Base-by-base conservation (phyloP, 2,329 filamentous ascomycete species). In the Helotiales sp. region DNA sequence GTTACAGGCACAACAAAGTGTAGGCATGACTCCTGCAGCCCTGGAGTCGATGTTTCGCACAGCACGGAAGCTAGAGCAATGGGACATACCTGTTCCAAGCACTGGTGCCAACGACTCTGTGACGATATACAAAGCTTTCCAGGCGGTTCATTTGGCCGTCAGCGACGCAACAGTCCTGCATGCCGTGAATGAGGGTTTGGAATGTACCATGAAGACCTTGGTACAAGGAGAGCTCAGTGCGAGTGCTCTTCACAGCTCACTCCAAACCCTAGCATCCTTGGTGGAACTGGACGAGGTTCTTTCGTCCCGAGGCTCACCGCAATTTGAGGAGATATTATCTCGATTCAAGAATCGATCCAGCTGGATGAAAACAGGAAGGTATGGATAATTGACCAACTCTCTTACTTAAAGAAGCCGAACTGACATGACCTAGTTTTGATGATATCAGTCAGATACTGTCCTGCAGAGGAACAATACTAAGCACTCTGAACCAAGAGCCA, bases 311-410 rank as follows among this genome's bases (percentile, higher is more conserved):
- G 86, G 87, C 58, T 79, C 84, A 1, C 77, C 86, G 0, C 86
- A 93, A 54, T 79, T 96, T 43, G 82, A 88, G 32, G 82, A 83
- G 30, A 82, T 88, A 28, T 86, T 93, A 77, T 77, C 82, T 17
- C 84, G 83, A 52, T 92, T 97, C 74, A 85, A 88, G 69, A 78
- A 77, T 13, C 87, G 93, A 32, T 85, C 88, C 20, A 82, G 82
- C 50, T 97, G 93, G 94, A 93, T 97, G 89, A 88, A 89, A 75
- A 90, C 88, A 69, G 92, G 92, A 77, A 87, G 89, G 91, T 93
- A 84, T 80, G 87, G 1, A 17, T n/a, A 37, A 3, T 26, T n/a
- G n/a, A n/a, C 15, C 55, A 37, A 28, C 22, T 20, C 26, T 11
- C 6, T 1, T 30, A 57, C 6, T 11, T 17, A n/a, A 24, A 22